Base-by-base conservation (phyloP, 306 rosid species). In the Lotus japonicus region DNA sequence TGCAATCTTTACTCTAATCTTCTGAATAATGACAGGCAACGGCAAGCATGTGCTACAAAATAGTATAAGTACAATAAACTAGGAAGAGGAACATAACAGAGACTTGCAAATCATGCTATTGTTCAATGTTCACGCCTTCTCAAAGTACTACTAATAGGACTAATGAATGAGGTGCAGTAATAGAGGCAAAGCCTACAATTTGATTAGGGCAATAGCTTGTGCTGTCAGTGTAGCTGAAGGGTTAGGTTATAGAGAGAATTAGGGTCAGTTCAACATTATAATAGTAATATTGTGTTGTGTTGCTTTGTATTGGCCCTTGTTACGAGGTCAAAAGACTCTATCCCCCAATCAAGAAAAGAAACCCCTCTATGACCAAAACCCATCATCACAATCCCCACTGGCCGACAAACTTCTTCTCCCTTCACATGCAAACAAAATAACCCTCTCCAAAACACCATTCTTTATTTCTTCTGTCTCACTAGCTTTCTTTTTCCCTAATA, bases 341-440 rank as follows among this genome's bases (percentile, higher is more conserved):
- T 62, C 56, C 79, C 69, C 66, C 72, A 62, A 81, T 82, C 58
- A 75, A 86, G 68, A 80, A 26, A n/a, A 18, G 23, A 73, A 74
- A 62, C 70, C 61, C 28, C 63, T 44, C 68, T 36, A 19, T 76
- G 72, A 77, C 78, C 78, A 82, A 76, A 60, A 76, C 64, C 78
- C 67, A 38, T 33, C 9, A 54, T 11, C 19, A 59, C 33, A 74
- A 5, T 0, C 58, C 57, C 71, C 81, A 80, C 82, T 79, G 26
- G 70, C 92, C 89, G 85, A 87, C 97, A 88, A 54, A 9, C 51
- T 58, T 23, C 71, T 74, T 33, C 75, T 52, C 77, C 59, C 63
- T 62, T 59, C 97, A 89, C 96, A 89, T 89, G 94, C 87, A 71
- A 68, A 64, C 85, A 75, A 73, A 76, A 17, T 67, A 11, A 11